A percentile compares a stretch with the other conserved stretches of the same genome.
Evolutionary conservation across 1,284 basidiomycete genomes (phyloP).

Genomic region (Stereum hirsutum): DNA sequence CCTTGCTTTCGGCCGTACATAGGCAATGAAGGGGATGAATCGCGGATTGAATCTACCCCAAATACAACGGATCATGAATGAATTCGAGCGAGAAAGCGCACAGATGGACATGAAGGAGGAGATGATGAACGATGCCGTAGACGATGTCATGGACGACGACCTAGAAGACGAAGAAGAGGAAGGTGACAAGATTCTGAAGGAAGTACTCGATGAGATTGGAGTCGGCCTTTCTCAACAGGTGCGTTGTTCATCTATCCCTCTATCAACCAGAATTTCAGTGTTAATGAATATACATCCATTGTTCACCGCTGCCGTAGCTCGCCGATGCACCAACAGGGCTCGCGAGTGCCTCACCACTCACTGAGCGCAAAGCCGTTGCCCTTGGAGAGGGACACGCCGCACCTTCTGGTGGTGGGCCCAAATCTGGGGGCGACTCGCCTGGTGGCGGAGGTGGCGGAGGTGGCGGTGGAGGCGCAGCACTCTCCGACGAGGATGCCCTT

Average conservation of each 20-base stretch:
- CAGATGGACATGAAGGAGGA: conserved; percentile 99
- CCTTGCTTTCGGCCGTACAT: neutral
- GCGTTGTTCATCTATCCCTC: conserved; percentile 3
- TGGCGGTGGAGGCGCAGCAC: no score
- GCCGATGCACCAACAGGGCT: conserved; percentile 76
- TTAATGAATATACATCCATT: conserved; percentile 33
- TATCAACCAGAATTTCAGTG: no score
- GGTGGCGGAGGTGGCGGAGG: conserved; percentile 34
- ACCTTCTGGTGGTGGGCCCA: conserved; percentile 19
- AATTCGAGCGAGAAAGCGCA: conserved; percentile 94
- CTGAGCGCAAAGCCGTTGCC: conserved; percentile 72
- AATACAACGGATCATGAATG: conserved; percentile 95
- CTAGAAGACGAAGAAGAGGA: conserved; percentile 92
- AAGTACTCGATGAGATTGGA: conserved; percentile 97
- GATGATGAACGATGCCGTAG: conserved; percentile 98
- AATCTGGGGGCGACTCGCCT: conserved; percentile 21
- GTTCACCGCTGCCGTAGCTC: conserved; percentile 40
- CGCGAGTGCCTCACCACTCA: conserved; percentile 51
- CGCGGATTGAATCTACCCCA: conserved; percentile 89
- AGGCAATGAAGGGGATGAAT: conserved; percentile 99
- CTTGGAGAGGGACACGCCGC: conserved; percentile 55
- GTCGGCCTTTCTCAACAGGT: conserved; percentile 87
- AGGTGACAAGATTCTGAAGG: conserved; percentile 90
- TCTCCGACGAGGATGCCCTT: conserved; percentile 79
- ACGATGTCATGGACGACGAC: conserved; percentile 97